A percentile compares a stretch with the other conserved stretches of the same genome.
Evolutionary conservation across 2,329 filamentous ascomycete species (phyloP).

Genomic region (Colletotrichum simmondsii): DNA sequence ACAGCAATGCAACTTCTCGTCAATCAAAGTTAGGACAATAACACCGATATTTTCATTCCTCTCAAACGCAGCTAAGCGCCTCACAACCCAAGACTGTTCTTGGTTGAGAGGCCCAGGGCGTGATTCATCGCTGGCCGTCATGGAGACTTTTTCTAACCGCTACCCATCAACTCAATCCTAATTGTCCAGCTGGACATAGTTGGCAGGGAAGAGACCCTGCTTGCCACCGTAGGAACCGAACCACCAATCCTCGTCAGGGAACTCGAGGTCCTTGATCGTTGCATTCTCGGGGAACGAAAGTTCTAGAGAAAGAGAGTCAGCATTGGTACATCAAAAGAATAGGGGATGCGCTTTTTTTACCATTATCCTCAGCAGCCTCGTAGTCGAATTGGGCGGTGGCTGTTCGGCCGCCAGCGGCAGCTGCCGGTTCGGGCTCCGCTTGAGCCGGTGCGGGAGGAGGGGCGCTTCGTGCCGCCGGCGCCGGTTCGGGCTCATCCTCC

Average conservation of each 20-base stretch:
- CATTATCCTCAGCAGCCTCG: constrained; percentile 95
- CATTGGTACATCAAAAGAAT: neutral
- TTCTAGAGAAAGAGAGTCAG: constrained; percentile 54
- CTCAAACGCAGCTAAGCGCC: neutral
- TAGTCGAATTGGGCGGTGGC: constrained; percentile 95
- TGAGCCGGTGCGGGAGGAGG: constrained; percentile 43
- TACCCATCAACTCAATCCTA: constrained; percentile 33
- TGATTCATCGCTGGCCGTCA: constrained; percentile 24
- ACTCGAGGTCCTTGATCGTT: constrained; percentile 85
- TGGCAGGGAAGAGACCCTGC: constrained; percentile 84
- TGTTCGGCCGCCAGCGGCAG: constrained; percentile 61
- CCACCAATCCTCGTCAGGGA: constrained; percentile 99
- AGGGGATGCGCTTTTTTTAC: constrained; percentile 55
- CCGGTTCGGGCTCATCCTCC: constrained; percentile 64
- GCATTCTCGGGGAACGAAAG: constrained; percentile 90
- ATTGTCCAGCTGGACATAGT: constrained; percentile 72
- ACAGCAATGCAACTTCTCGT: neutral
- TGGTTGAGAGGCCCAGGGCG: neutral
- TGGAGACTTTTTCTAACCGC: constrained; percentile 30
- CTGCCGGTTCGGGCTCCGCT: constrained; percentile 50
- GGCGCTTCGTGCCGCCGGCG: constrained; percentile 49
- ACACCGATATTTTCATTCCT: constrained; percentile 19
- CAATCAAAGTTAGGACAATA: neutral
- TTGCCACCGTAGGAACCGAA: constrained; percentile 85
- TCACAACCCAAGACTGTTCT: constrained; percentile 3